phyloP scores from a whole-genome alignment of 345 rosid genomes.

The Eucalyptus marginata region DNA sequence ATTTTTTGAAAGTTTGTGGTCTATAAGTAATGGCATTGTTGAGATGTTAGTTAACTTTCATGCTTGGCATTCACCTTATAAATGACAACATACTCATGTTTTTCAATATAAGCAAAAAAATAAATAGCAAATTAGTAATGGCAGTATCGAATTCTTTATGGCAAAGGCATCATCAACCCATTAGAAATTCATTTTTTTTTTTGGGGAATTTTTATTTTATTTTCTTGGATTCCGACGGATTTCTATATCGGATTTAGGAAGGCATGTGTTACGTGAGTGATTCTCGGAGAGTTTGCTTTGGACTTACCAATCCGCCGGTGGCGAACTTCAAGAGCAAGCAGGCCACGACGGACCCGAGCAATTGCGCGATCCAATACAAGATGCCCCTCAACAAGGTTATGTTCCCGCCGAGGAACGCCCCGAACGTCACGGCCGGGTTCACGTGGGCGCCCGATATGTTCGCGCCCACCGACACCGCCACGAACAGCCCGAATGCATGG shows the following conservation, averaged over 20 bases:
- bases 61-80: not conserved
- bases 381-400: conserved; percentile 54
- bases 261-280: not conserved
- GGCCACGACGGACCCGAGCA: conserved; percentile 70
- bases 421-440: conserved; percentile 84
- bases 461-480: conserved; percentile 65
- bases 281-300: not conserved
- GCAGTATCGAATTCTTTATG: not conserved
- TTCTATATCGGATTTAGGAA: not conserved
- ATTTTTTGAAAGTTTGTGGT: not conserved
- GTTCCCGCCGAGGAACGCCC: conserved; percentile 72
- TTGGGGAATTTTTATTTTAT: not conserved
- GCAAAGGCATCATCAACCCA: not conserved
- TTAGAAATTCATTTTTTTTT: not conserved
- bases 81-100: not conserved
- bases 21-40: not conserved
- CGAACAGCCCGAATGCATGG: conserved; percentile 67
- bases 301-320: conserved; percentile 48
- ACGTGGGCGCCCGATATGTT: conserved; percentile 89
- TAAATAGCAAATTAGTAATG: not conserved
- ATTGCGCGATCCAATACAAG: conserved; percentile 76
- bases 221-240: not conserved
- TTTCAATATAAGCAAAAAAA: not conserved
- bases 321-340: conserved; percentile 70
- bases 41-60: not conserved